These are phyloP conservation scores for Lodderomyces metapsilosis DNA, from an alignment of 1,139 yeast genomes.

Conservation along the genomic window DNA sequence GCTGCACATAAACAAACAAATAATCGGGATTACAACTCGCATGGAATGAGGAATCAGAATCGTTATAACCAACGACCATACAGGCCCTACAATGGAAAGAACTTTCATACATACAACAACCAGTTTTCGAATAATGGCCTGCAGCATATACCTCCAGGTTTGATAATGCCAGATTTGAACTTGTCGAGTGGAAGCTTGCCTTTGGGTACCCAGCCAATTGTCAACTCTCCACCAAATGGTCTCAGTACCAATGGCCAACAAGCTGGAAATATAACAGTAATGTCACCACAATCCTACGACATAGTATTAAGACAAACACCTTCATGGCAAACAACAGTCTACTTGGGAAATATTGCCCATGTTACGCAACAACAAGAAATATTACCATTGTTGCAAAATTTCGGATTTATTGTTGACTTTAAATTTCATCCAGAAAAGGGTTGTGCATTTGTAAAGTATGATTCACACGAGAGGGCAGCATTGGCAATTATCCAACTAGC, in stretches of 20 bases:
- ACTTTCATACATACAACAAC: slow-evolving; percentile 2
- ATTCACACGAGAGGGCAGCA: slow-evolving; percentile 86
- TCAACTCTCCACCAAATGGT: slow-evolving; percentile 4
- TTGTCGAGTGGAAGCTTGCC: slow-evolving; percentile 3
- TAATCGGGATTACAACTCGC: slow-evolving; percentile 7
- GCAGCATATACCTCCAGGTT: not conserved
- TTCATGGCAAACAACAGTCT: slow-evolving; percentile 84
- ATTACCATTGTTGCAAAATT: slow-evolving; percentile 72
- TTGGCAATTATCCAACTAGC: slow-evolving; percentile 79
- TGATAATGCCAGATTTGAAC: not conserved
- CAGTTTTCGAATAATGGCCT: not conserved
- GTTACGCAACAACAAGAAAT: slow-evolving; percentile 71
- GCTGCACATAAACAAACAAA: slow-evolving; percentile 67
- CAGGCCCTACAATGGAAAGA: slow-evolving; percentile 5
- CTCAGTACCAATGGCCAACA: slow-evolving; percentile 9
- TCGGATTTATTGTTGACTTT: slow-evolving; percentile 80
- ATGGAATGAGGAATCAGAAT: slow-evolving; percentile 5
- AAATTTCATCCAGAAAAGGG: slow-evolving; percentile 80
- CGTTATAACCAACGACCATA: slow-evolving; percentile 8
- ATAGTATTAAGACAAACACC: slow-evolving; percentile 75
- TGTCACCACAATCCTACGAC: slow-evolving; percentile 62
- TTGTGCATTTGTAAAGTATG: slow-evolving; percentile 84
- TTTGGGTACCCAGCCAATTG: slow-evolving; percentile 7
- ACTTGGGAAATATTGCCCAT: slow-evolving; percentile 82
- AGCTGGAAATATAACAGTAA: slow-evolving; percentile 23